Base-by-base conservation (phyloP, 2,329 filamentous ascomycete species). In the Lachnellula hyalina region DNA sequence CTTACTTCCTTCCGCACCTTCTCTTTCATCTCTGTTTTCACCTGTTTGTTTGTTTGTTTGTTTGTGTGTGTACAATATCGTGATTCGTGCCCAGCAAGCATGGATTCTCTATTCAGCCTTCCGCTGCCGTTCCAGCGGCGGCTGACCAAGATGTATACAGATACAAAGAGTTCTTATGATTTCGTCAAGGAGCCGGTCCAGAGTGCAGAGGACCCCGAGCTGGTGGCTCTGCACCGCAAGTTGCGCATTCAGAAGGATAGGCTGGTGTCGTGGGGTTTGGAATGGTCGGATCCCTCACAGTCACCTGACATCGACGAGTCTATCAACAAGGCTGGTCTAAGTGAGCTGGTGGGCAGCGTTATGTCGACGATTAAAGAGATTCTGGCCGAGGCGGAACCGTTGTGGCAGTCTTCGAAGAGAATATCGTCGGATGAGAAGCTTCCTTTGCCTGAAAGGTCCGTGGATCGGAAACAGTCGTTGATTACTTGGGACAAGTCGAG, bases 301-400 rank as follows among this genome's bases (percentile, higher is more conserved):
- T 78, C 84, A 56, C 81, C 83, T 64, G 83, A 89, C 69, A 91
- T 92, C 59, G 83, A 86, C 65, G 82, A 85, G 65, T 83, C 82
- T 14, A 75, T 86, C 8, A 88, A 87, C 64, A 85, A 87, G 68
- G 85, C 86, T 51, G 89, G 88, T 21, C 73, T 92, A 53, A 88
- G 85, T 56, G 87, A 91, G 68, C 82, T 89, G 1, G 88, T 92
- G 51, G 83, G 84, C 55, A 90, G 86, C 68, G 87, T 92, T 64
- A 84, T 93, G 78, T 82, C 82, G 15, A 91, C 87, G 49, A 90
- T 92, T 67, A 89, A 90, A 67, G 87, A 90, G 63, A 89, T 89
- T 49, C 74, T 90, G 45, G 85, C 87, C 54, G 87, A 92, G 70
- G 85, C 86, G 1, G 87, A 92, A 67, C 81, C 83, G 5, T 78